These are phyloP conservation scores for Petunia secreta DNA, from an alignment of 257 asterid species.

Conservation along the genomic window DNA sequence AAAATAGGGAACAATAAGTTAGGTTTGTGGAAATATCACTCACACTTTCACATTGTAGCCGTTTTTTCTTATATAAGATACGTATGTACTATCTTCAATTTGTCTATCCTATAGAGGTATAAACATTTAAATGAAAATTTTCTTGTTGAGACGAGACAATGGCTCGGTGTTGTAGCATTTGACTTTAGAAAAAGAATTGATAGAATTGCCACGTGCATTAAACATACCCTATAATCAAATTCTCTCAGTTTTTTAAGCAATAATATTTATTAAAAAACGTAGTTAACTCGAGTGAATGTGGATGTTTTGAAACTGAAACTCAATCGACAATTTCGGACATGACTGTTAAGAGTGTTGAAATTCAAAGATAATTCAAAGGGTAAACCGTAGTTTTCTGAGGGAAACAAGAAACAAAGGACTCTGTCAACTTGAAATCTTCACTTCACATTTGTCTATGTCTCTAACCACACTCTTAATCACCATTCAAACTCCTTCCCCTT, in stretches of 20 bases:
- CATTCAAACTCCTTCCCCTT: slow-evolving; percentile 24
- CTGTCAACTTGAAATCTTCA: slow-evolving; percentile 23
- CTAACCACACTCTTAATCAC: slow-evolving; percentile 11
- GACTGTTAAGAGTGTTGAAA: neutral
- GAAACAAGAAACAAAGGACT: slow-evolving; percentile 23
- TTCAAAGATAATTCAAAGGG: slow-evolving; percentile 29
- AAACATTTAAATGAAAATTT: neutral
- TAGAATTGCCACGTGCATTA: neutral
- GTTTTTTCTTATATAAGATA: neutral
- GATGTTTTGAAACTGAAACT: neutral
- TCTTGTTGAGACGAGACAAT: neutral
- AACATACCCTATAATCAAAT: neutral
- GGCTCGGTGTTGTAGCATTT: neutral
- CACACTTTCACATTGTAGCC: neutral
- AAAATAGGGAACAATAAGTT: neutral
- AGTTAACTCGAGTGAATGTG: neutral
- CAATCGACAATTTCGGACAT: neutral
- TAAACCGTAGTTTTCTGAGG: slow-evolving; percentile 32
- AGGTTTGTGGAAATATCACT: neutral
- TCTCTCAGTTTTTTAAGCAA: too few species aligned
- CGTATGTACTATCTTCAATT: neutral
- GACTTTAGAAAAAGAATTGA: neutral
- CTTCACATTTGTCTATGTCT: slow-evolving; percentile 23
- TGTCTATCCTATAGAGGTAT: neutral
- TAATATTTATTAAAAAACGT: neutral